Conservation (phyloP, 2,329 filamentous ascomycete species). For the Colletotrichum sp. region DNA sequence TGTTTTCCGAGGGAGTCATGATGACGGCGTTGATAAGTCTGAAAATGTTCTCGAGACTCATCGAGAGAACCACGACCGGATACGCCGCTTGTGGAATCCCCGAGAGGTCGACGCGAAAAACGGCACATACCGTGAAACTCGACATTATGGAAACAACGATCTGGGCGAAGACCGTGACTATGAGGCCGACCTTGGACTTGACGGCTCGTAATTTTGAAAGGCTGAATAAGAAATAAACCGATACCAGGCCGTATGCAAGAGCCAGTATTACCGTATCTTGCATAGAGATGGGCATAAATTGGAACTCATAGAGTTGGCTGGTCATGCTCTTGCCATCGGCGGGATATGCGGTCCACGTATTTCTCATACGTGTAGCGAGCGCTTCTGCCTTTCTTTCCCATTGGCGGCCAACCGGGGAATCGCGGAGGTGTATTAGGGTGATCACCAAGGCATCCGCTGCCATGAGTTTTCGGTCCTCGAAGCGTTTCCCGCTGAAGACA, state of each 20-base stretch:
- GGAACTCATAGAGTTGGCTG: constrained; percentile 77
- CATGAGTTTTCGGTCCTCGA: constrained; percentile 68
- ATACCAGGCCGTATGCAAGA: constrained; percentile 67
- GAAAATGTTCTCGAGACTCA: constrained; percentile 82
- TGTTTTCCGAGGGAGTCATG: constrained; percentile 71
- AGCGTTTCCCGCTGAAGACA: constrained; percentile 82
- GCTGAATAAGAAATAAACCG: constrained; percentile 69
- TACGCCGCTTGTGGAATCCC: constrained; percentile 77
- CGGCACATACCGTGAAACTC: constrained; percentile 79
- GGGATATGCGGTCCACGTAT: constrained; percentile 71
- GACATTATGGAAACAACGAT: constrained; percentile 76
- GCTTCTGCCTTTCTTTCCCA: constrained; percentile 67
- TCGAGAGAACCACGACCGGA: constrained; percentile 76
- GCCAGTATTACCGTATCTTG: constrained; percentile 69
- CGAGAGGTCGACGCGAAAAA: constrained; percentile 77
- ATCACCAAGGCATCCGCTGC: constrained; percentile 81
- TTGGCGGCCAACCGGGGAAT: constrained; percentile 65
- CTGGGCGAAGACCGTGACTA: constrained; percentile 73
- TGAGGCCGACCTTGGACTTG: constrained; percentile 76
- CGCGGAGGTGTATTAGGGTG: constrained; percentile 72
- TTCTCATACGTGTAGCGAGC: constrained; percentile 52
- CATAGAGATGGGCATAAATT: constrained; percentile 74
- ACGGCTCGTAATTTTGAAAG: constrained; percentile 74
- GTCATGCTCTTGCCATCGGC: constrained; percentile 55
- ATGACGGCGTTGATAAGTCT: constrained; percentile 80